Percentiles rank a stretch among this genome's conserved stretches.
Conservation (phyloP, 148 eudicot species). For the Fallopia convolvulus region DNA sequence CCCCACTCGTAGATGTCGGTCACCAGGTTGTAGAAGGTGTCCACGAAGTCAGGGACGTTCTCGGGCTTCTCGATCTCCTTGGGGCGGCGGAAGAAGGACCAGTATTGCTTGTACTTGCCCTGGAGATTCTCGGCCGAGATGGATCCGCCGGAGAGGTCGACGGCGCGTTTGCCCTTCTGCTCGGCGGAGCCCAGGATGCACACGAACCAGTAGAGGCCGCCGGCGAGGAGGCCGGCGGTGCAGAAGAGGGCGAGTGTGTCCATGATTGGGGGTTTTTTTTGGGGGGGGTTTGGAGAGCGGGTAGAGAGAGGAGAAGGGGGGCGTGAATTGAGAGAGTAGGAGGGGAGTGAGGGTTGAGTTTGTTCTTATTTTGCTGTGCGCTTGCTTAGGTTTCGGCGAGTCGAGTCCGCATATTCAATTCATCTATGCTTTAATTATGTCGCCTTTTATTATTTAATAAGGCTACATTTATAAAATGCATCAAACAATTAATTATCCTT, state of each 20-base stretch:
- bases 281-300: not conserved
- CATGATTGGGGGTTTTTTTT: conserved; percentile 16
- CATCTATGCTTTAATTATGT: too few species aligned
- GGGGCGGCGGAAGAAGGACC: conserved; percentile 53
- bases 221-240: conserved; percentile 37
- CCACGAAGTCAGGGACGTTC: conserved; percentile 39
- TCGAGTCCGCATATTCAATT: not conserved
- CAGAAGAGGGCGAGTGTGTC: conserved; percentile 34
- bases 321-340: not conserved
- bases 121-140: conserved; percentile 38
- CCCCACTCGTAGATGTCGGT: conserved; percentile 66
- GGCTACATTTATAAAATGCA: too few species aligned
- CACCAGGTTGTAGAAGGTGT: conserved; percentile 48
- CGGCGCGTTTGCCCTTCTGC: conserved; percentile 39
- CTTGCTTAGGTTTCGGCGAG: not conserved
- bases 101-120: conserved; percentile 41
- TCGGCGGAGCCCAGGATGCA: conserved; percentile 44
- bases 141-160: conserved; percentile 48
- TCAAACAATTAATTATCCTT: too few species aligned
- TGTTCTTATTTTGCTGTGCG: not conserved
- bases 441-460: too few species aligned
- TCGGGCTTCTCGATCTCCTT: conserved; percentile 46
- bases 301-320: too few species aligned
- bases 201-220: conserved; percentile 45
- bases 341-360: not conserved